Evolutionary conservation across 768 basidiomycete species (phyloP).

Genomic region (Lepiota brunneoincarnata): DNA sequence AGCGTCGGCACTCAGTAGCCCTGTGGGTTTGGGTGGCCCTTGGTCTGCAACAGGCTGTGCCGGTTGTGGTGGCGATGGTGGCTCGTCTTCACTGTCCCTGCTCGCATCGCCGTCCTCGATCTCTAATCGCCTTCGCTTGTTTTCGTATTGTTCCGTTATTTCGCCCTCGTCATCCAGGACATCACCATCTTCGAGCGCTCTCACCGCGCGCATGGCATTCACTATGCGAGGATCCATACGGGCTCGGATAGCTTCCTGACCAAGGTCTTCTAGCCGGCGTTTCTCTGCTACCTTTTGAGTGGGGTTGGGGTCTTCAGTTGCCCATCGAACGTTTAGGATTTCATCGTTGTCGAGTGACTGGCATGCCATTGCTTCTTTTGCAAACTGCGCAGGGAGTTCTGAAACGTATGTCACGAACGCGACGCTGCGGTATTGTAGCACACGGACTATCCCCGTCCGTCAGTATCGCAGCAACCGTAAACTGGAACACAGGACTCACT

Average conservation of each 20-base stretch:
- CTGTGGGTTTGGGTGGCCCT: conserved; percentile 37
- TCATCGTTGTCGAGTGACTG: conserved; percentile 97
- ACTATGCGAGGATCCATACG: conserved; percentile 86
- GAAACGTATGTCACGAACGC: conserved; percentile 95
- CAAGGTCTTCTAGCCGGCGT: conserved; percentile 75
- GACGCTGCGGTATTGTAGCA: conserved; percentile 91
- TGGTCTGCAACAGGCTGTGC: conserved; percentile 22
- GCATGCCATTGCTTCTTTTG: conserved; percentile 98
- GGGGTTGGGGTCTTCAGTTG: conserved; percentile 98
- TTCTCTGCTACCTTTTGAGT: conserved; percentile 85
- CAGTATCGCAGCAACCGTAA: neutral
- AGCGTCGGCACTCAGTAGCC: conserved; percentile 80
- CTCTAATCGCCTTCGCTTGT: conserved; percentile 29
- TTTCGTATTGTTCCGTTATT: conserved; percentile 30
- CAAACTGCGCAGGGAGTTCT: conserved; percentile 89
- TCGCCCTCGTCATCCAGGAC: conserved; percentile 39
- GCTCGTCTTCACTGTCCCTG: conserved; percentile 32
- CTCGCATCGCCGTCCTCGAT: conserved; percentile 30
- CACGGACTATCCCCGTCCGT: conserved; percentile 56
- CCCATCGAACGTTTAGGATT: conserved; percentile 98
- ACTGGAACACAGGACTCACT: conserved; percentile 49
- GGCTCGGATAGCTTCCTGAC: conserved; percentile 82
- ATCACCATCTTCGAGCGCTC: conserved; percentile 86
- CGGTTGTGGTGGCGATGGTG: conserved; percentile 18
- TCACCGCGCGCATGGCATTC: conserved; percentile 81